phyloP scores from a whole-genome alignment of 2,329 filamentous ascomycete species.

The Fusarium decemcellulare region DNA sequence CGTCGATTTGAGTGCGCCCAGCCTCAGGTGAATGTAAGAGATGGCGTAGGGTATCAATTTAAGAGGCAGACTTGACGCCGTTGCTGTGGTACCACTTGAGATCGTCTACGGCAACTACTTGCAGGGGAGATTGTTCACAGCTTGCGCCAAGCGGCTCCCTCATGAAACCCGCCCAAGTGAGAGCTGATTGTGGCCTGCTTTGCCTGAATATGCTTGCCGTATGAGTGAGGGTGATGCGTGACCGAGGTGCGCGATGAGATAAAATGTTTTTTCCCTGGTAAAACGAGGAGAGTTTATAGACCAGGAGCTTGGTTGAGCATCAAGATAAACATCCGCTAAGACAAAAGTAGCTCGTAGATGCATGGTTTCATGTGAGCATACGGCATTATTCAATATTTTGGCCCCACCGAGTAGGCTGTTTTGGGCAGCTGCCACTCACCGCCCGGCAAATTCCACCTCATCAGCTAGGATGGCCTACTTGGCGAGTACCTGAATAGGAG shows the following conservation, averaged over 20 bases:
- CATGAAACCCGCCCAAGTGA: constrained; percentile 22
- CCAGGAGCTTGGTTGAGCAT: constrained; percentile 41
- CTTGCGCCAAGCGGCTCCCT: constrained; percentile 32
- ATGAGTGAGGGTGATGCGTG: constrained; percentile 34
- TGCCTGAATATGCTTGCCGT: constrained; percentile 31
- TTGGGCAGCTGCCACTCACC: constrained; percentile 43
- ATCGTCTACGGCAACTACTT: constrained; percentile 49
- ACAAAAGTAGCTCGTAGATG: constrained; percentile 41
- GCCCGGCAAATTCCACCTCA: constrained; percentile 55
- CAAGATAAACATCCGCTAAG: constrained; percentile 41
- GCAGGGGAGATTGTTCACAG: constrained; percentile 40
- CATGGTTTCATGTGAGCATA: constrained; percentile 34
- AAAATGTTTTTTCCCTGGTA: constrained; percentile 39
- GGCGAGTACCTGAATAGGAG: constrained; percentile 48
- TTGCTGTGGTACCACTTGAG: constrained; percentile 47
- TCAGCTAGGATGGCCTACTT: constrained; percentile 45
- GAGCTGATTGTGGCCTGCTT: constrained; percentile 13
- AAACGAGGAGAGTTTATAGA: constrained; percentile 43
- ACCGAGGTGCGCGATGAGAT: constrained; percentile 34
- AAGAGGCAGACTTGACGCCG: constrained; percentile 39
- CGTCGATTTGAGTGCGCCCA: constrained; percentile 4
- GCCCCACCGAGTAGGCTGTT: constrained; percentile 25
- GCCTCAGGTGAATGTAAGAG: constrained; percentile 15
- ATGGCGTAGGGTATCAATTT: constrained; percentile 37
- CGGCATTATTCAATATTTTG: constrained; percentile 38